Conservation (phyloP, 2,329 filamentous ascomycete species). For the Fonsecaea multimorphosa region DNA sequence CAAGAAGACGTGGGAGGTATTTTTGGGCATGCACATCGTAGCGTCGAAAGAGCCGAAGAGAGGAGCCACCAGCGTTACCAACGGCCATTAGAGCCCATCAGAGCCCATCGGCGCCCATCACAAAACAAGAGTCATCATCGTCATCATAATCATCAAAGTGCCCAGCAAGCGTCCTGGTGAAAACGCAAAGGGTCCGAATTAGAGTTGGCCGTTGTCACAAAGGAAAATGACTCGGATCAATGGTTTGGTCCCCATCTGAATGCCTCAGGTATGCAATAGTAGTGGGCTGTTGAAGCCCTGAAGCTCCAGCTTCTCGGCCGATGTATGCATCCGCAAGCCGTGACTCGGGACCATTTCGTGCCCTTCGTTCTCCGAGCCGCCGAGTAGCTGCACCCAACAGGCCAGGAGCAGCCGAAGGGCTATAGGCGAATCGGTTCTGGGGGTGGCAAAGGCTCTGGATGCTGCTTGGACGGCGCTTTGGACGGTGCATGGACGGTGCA, state of each 20-base stretch:
- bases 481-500: neutral
- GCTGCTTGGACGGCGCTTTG: neutral
- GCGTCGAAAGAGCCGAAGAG: neutral
- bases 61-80: slow-evolving; percentile 1
- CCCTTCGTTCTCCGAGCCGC: slow-evolving; percentile 10
- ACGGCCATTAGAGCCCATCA: neutral
- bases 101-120: neutral
- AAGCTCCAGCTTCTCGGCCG: slow-evolving; percentile 12
- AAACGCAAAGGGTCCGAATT: neutral
- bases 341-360: slow-evolving; percentile 9
- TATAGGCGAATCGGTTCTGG: neutral
- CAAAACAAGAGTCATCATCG: neutral
- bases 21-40: neutral
- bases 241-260: neutral
- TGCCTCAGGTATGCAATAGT: neutral
- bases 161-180: neutral
- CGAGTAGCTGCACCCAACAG: neutral
- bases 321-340: neutral
- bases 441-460: neutral
- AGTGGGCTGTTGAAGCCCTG: neutral
- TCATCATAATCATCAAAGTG: neutral
- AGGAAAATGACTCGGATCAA: slow-evolving; percentile 15
- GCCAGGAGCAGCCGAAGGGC: neutral
- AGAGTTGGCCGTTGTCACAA: neutral
- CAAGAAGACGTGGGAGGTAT: no score